phyloP scores from a whole-genome alignment of 2,329 filamentous ascomycete species.

The Botrytis pseudocinerea region DNA sequence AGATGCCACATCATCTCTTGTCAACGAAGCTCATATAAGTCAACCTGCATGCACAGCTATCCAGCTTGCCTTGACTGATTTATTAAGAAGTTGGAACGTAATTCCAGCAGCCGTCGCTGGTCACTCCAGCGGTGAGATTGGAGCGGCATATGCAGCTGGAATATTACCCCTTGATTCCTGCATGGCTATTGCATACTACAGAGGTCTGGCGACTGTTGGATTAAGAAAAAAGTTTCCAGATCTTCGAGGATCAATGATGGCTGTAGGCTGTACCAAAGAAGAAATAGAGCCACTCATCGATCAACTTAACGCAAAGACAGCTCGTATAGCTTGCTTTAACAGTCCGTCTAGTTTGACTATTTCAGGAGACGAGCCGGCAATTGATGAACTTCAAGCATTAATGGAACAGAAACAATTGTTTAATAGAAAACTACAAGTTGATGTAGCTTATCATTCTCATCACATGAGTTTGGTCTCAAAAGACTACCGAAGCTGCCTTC shows the following conservation, averaged over 20 bases:
- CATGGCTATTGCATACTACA: constrained; percentile 37
- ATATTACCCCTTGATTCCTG: constrained; percentile 30
- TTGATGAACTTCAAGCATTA: constrained; percentile 27
- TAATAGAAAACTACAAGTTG: constrained; percentile 28
- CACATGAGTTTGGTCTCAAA: constrained; percentile 22
- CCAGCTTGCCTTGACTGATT: constrained; percentile 48
- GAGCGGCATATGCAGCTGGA: constrained; percentile 38
- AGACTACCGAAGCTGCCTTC: constrained; percentile 20
- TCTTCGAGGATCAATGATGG: constrained; percentile 50
- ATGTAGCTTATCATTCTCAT: constrained; percentile 24
- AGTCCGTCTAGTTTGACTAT: constrained; percentile 33
- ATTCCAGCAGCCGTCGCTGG: constrained; percentile 35
- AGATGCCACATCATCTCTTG: constrained; percentile 39
- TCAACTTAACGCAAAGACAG: constrained; percentile 18
- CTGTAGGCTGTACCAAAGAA: constrained; percentile 42
- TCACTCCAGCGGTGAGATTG: constrained; percentile 40
- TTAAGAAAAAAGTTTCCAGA: constrained; percentile 41
- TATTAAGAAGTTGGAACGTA: constrained; percentile 44
- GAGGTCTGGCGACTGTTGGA: constrained; percentile 35
- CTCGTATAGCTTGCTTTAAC: constrained; percentile 39
- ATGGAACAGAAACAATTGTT: constrained; percentile 34
- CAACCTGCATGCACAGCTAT: constrained; percentile 49
- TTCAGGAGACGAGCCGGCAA: constrained; percentile 29
- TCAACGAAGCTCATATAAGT: constrained; percentile 44
- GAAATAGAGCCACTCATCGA: constrained; percentile 30